A percentile compares a stretch with the other conserved stretches of the same genome.
These are phyloP conservation scores for Tritrichomonas musculus DNA, from an alignment of 208 protist genomes.

Conservation along the genomic window DNA sequence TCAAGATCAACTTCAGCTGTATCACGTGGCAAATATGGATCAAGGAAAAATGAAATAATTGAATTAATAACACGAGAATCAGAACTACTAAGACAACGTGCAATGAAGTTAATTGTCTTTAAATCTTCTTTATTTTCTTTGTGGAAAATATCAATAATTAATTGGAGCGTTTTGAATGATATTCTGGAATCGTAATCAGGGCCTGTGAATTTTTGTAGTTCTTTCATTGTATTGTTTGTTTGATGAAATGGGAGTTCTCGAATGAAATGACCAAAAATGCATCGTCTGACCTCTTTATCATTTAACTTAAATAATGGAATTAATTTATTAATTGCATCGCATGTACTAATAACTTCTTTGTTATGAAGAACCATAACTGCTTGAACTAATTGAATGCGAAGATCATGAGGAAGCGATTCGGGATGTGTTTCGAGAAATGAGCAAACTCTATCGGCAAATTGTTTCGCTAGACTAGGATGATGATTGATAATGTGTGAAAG, in stretches of 20 bases:
- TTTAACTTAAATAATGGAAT: not conserved
- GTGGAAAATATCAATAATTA: conserved; percentile 29
- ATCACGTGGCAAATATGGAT: not conserved
- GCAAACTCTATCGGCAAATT: not conserved
- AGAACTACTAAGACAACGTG: not conserved
- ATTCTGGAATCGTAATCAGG: not conserved
- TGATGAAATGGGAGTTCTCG: conserved; percentile 9
- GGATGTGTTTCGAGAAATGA: not conserved
- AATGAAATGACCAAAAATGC: not conserved
- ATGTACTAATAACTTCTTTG: not conserved
- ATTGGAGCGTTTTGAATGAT: not conserved
- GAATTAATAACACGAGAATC: not conserved
- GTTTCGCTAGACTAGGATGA: not conserved
- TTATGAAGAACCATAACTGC: not conserved
- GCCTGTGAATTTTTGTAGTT: not conserved
- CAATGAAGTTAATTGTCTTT: conserved; percentile 23
- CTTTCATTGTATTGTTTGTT: not conserved
- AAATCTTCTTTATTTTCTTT: conserved; percentile 32
- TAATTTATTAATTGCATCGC: not conserved
- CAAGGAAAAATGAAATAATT: not conserved
- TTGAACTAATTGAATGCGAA: not conserved
- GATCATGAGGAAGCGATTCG: not conserved
- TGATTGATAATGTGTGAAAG: not conserved
- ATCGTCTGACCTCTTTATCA: not conserved
- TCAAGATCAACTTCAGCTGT: not conserved